Base-by-base conservation (phyloP, 371 early-diverging fungal genomes). In the Apophysomyces trapeziformis region DNA sequence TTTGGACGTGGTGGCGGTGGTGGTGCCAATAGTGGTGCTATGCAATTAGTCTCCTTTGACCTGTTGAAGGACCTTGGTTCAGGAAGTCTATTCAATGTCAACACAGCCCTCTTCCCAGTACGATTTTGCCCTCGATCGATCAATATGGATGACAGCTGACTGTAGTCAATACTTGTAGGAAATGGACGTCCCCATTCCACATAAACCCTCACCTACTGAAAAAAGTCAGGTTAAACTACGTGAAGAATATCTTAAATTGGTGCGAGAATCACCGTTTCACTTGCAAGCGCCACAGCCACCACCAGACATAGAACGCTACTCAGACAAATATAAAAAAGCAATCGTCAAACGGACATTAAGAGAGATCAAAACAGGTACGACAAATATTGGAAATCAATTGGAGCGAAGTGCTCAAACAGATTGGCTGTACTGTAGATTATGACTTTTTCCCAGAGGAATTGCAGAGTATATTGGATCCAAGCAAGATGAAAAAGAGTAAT, bases 371-470 rank as follows among this genome's bases (percentile, higher is more conserved):
- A 75, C 85, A 62, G 74, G 84, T 84, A 65, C 67, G 56, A 41
- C 4, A 41, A 41, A 57, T 16, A 26, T 26, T 26, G 32, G 32
- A 26, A 26, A 26, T 26, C 32, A 2, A 26, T 26, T 2, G 32
- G 32, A 2, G 32, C 32, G 32, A 26, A 26, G 32, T 2, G 32
- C 32, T 26, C 2, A 2, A 26, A 26, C 2, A 26, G 32, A 26
- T 26, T 26, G 32, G 32, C 0, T 26, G 32, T 26, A 26, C 32
- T 26, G 32, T 71, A 85, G 85, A 78, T 60, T 57, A 82, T 18
- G 79, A 78, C 44, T 79, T 80, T 39, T 85, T 80, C 38, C 83
- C 85, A 6, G 82, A 85, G 45, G 85, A 85, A 60, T 56, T 83
- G 26, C 83, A 82, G 35, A 66, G 63, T 32, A 72, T 77, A 18